Conservation (phyloP, 441 rosid genomes). For the Croton laevigatus region DNA sequence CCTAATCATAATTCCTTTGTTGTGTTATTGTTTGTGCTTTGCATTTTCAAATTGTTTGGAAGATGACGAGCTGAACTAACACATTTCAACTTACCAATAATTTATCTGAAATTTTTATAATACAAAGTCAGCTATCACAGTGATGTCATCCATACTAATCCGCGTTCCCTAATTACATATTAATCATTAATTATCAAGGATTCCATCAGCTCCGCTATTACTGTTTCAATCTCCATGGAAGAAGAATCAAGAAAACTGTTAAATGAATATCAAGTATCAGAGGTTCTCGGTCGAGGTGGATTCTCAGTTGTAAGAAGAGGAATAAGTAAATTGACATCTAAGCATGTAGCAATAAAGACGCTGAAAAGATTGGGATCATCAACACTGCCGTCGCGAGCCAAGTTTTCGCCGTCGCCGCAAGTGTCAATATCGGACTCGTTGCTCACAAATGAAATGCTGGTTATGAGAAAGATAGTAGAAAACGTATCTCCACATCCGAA, state of each 20-base stretch:
- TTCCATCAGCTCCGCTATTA: background rate
- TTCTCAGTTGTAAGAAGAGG: conserved; percentile 73
- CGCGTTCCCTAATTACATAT: conserved; percentile 25
- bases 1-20: no score
- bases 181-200: conserved; percentile 15
- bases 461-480: conserved; percentile 66
- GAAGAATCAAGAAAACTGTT: conserved; percentile 47
- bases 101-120: background rate
- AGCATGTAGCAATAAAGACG: conserved; percentile 58
- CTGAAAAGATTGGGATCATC: conserved; percentile 43
- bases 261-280: conserved; percentile 54
- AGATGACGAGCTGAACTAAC: no score
- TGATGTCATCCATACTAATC: conserved; percentile 37
- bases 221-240: conserved; percentile 35
- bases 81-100: no score
- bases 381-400: conserved; percentile 4
- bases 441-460: conserved; percentile 67
- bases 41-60: no score
- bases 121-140: conserved; percentile 19
- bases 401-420: conserved; percentile 41
- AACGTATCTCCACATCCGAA: conserved; percentile 67
- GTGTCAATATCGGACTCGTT: conserved; percentile 58
- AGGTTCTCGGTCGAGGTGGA: conserved; percentile 64
- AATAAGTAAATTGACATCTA: conserved; percentile 22
- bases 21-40: no score